Base-by-base conservation (phyloP, 2,329 filamentous ascomycete species). In the Hymenoscyphus fructigenus region DNA sequence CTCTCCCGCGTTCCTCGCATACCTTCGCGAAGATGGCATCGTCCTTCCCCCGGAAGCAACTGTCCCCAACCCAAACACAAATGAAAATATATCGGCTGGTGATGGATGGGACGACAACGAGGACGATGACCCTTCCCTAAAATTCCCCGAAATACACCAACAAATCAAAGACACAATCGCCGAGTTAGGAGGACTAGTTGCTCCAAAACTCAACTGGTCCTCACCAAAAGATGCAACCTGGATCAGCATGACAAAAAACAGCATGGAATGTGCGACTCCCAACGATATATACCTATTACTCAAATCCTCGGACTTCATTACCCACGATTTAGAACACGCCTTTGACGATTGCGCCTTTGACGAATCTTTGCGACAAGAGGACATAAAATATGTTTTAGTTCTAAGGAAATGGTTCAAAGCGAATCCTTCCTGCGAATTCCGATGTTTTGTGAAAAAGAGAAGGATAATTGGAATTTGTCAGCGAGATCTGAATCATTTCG, bases 131-230 rank as follows among this genome's bases (percentile, higher is more conserved):
- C 74, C 72, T 9, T 72, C 71, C 7, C 64, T 68, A 2, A 28
- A 67, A 44, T 88, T 92, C 79, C 79, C 88, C 9, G 89, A 91
- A 41, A 85, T 93, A 1, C 95, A 99, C 77, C 81, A 87, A 56
- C 79, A 85, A 64, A 92, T 99, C 76, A 90, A 89, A 75, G 81
- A 86, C 28, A 91, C 86, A 53, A 97, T 99, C 67, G 78, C 82
- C 14, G 90, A 93, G 71, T 84, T 98, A 0, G 93, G 92, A 17
- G 94, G 94, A 65, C 87, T 89, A 66, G 93, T 97, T 9, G 89
- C 91, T 1, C 95, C 95, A 0, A 99, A 99, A 78, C 81, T 99
- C 57, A 98, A 98, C 80, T 99, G 95, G 95, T 97, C 93, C 5
- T 89, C 93, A 3, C 95, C 95, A 3, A 97, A 97, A 77, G 95